phyloP scores from a whole-genome alignment of 768 basidiomycete genomes.

The Lactarius quietus region DNA sequence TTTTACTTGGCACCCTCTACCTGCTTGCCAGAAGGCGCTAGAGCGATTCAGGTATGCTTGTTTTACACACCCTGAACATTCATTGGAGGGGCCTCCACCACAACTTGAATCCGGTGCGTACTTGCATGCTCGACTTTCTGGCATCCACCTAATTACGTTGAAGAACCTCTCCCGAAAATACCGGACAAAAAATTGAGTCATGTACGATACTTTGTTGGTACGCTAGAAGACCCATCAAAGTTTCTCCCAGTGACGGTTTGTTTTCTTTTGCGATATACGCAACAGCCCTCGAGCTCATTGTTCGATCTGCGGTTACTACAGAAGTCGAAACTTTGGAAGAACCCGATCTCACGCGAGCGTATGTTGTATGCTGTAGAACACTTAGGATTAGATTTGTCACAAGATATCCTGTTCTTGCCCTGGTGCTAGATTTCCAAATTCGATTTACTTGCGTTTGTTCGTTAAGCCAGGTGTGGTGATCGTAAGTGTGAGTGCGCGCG shows the following conservation, averaged over 20 bases:
- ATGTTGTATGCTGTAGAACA: slow-evolving; percentile 26
- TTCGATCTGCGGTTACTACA: not conserved
- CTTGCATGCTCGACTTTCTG: too few species aligned
- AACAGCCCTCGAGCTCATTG: not conserved
- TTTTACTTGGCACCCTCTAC: slow-evolving; percentile 70
- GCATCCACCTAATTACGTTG: not conserved
- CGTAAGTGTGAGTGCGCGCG: not conserved
- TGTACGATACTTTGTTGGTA: slow-evolving; percentile 4
- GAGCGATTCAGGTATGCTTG: slow-evolving; percentile 64
- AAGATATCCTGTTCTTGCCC: slow-evolving; percentile 26
- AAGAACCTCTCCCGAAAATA: slow-evolving; percentile 19
- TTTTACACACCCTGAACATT: slow-evolving; percentile 64
- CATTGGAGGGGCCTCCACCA: slow-evolving; percentile 30
- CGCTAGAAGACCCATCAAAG: not conserved
- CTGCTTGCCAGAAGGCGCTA: slow-evolving; percentile 55
- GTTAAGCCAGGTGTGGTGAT: not conserved
- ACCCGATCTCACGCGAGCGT: slow-evolving; percentile 13
- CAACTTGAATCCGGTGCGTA: slow-evolving; percentile 5
- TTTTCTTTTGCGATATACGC: not conserved
- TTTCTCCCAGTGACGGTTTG: slow-evolving; percentile 16
- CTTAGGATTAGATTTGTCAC: slow-evolving; percentile 29
- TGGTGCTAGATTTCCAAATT: not conserved
- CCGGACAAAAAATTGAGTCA: not conserved
- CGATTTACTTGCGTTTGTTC: not conserved
- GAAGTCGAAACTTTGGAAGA: slow-evolving; percentile 27